A percentile compares a stretch with the other conserved stretches of the same genome.
These are phyloP conservation scores for Plantago coronopus DNA, from an alignment of 305 asterid genomes.

Conservation along the genomic window DNA sequence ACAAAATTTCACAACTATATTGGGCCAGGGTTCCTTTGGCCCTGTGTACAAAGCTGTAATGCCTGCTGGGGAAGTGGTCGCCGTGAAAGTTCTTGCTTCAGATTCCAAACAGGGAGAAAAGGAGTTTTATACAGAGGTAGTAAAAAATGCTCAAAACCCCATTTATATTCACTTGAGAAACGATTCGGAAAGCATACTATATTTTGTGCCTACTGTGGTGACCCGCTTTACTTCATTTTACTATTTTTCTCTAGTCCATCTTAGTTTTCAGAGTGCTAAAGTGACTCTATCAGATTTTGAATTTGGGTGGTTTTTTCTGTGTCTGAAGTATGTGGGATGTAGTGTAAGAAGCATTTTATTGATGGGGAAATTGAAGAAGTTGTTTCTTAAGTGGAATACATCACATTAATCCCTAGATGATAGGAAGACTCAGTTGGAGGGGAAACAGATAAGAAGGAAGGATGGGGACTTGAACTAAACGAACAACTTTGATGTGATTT, in stretches of 20 bases:
- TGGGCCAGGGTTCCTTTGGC: slow-evolving; percentile 98
- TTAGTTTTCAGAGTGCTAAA: too few relatives aligned
- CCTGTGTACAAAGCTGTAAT: slow-evolving; percentile 87
- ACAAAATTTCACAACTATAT: slow-evolving; percentile 66
- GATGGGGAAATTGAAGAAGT: too few relatives aligned
- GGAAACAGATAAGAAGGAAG: too few relatives aligned
- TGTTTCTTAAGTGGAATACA: too few relatives aligned
- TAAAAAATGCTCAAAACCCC: slow-evolving; percentile 6
- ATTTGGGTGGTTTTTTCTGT: too few relatives aligned
- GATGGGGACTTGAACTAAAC: too few relatives aligned
- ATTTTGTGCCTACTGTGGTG: not conserved
- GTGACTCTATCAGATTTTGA: too few relatives aligned
- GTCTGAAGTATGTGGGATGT: too few relatives aligned
- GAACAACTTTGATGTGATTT: too few relatives aligned
- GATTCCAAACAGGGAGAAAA: slow-evolving; percentile 96
- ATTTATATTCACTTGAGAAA: slow-evolving; percentile 5
- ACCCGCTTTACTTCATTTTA: slow-evolving; percentile 2
- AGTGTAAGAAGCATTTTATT: too few relatives aligned
- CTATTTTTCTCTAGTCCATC: not conserved
- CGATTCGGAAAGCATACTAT: slow-evolving; percentile 3
- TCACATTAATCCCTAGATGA: too few relatives aligned
- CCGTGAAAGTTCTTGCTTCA: slow-evolving; percentile 95
- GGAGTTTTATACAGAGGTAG: slow-evolving; percentile 96
- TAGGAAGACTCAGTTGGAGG: too few relatives aligned
- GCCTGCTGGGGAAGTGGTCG: slow-evolving; percentile 85